Conservation (phyloP, 306 rosid genomes). For the Sphenostylis stenocarpa region DNA sequence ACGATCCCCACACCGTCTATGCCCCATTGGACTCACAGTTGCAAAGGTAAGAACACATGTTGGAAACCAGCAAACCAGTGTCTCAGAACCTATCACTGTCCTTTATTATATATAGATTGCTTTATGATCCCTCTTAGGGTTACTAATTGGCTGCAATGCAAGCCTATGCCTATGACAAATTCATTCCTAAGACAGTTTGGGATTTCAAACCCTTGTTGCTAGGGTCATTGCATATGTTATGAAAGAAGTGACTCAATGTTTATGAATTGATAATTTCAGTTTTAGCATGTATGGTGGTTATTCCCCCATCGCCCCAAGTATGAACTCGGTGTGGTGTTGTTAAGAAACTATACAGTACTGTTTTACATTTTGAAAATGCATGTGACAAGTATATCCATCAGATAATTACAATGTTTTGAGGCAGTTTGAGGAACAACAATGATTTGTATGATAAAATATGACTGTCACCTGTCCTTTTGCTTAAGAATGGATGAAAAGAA, state of each 20-base stretch:
- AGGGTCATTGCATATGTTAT: not conserved
- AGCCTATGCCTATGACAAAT: not conserved
- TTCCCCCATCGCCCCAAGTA: not conserved
- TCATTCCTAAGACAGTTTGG: not conserved
- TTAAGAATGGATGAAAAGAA: not conserved
- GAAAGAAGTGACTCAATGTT: conserved; percentile 11
- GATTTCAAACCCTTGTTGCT: not conserved
- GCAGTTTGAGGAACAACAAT: not conserved
- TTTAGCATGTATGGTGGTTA: not conserved
- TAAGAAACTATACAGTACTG: not conserved
- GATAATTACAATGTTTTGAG: not conserved
- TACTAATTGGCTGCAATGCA: conserved; percentile 9
- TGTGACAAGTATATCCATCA: not conserved
- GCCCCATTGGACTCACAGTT: conserved; percentile 95
- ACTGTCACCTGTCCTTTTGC: conserved; percentile 10
- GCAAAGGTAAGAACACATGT: conserved; percentile 62
- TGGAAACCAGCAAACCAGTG: conserved; percentile 7
- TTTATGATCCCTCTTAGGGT: not conserved
- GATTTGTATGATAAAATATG: not conserved
- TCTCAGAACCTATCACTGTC: not conserved
- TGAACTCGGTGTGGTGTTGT: not conserved
- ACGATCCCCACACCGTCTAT: conserved; percentile 92
- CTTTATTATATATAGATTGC: not conserved
- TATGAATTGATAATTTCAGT: not conserved
- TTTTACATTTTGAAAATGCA: not conserved